These are phyloP conservation scores for Centrapalus pauciflorus DNA, from an alignment of 129 eudicot genomes.

Conservation along the genomic window DNA sequence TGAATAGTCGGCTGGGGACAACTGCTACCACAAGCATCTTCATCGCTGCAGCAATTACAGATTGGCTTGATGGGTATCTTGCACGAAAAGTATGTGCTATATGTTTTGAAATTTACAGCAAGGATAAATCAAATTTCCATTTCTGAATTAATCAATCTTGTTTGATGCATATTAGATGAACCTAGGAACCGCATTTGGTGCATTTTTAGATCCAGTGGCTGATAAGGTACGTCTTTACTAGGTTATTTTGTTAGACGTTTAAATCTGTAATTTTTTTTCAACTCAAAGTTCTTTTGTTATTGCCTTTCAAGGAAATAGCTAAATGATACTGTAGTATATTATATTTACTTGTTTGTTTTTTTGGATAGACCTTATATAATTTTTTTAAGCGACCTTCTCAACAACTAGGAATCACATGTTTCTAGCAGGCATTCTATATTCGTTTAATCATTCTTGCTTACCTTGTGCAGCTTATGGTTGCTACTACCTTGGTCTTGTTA, in stretches of 20 bases:
- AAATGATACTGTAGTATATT: background rate
- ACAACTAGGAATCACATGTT: background rate
- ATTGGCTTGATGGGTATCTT: slow-evolving; percentile 98
- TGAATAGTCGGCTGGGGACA: slow-evolving; percentile 81
- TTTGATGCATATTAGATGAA: slow-evolving; percentile 55
- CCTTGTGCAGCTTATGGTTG: slow-evolving; percentile 95
- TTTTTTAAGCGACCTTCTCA: slow-evolving; percentile 1
- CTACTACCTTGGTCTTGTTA: slow-evolving; percentile 83
- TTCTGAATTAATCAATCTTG: background rate
- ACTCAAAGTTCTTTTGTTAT: background rate
- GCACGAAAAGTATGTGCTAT: slow-evolving; percentile 63
- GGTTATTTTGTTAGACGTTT: background rate
- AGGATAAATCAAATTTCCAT: background rate
- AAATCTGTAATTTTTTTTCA: background rate
- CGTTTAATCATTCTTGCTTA: slow-evolving; percentile 10
- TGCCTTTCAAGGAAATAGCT: background rate
- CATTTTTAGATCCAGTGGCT: slow-evolving; percentile 98
- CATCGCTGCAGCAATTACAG: slow-evolving; percentile 90
- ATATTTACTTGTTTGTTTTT: background rate
- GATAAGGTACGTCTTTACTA: slow-evolving; percentile 68
- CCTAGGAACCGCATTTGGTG: slow-evolving; percentile 90
- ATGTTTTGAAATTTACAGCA: background rate
- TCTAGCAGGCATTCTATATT: background rate
- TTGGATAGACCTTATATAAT: background rate
- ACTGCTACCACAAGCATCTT: slow-evolving; percentile 75